phyloP scores from a whole-genome alignment of 1,284 basidiomycete genomes.

The Pyrrhoderma noxium region DNA sequence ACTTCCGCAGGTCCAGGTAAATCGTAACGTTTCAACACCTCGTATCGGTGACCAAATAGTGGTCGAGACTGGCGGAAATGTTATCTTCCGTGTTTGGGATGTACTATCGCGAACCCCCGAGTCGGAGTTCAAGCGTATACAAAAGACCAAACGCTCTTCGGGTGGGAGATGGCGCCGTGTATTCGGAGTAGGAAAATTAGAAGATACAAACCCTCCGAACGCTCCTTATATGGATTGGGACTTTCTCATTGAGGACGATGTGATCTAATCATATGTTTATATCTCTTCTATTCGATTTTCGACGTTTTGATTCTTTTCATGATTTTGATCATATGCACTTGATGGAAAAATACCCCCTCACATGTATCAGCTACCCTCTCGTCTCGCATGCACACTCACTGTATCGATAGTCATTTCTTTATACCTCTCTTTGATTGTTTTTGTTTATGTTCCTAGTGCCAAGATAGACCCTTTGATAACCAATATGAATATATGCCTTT shows the following conservation, averaged over 20 bases:
- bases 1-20: conserved; percentile 50
- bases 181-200: conserved; percentile 38
- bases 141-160: conserved; percentile 35
- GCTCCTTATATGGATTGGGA: conserved; percentile 48
- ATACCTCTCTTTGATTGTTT: neutral
- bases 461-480: too few relatives aligned
- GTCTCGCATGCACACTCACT: conserved; percentile 1
- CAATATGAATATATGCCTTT: too few relatives aligned
- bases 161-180: conserved; percentile 25
- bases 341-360: neutral
- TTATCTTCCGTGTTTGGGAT: conserved; percentile 75
- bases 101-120: conserved; percentile 56
- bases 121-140: conserved; percentile 49
- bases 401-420: conserved; percentile 10
- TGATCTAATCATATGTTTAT: neutral
- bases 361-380: conserved; percentile 4
- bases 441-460: too few relatives aligned
- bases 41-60: conserved; percentile 52
- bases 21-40: conserved; percentile 28
- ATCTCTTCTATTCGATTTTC: neutral
- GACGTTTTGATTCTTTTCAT: neutral
- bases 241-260: conserved; percentile 59
- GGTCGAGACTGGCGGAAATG: conserved; percentile 47
- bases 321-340: neutral
- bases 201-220: neutral